A percentile compares a stretch with the other conserved stretches of the same genome.
Conservation (phyloP, 2,329 filamentous ascomycete genomes). For the Pleoardoris graminearum region DNA sequence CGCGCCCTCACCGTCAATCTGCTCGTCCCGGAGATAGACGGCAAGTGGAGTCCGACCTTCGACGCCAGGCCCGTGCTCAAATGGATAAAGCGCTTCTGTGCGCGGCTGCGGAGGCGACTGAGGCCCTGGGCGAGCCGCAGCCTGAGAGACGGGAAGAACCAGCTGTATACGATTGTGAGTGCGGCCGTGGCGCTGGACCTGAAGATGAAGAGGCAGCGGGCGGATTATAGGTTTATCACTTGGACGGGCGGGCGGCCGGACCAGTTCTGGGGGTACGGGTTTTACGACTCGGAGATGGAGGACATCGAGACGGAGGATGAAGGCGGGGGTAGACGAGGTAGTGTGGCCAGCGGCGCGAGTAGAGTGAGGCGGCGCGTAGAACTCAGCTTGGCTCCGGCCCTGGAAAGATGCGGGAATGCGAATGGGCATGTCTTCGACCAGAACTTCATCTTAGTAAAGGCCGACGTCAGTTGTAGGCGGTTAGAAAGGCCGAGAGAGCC, state of each 20-base stretch:
- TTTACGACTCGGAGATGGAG: conserved; percentile 45
- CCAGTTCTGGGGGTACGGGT: conserved; percentile 41
- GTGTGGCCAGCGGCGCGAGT: neutral
- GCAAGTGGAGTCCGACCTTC: conserved; percentile 42
- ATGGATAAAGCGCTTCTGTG: conserved; percentile 37
- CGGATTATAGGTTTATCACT: conserved; percentile 44
- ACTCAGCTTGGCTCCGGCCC: conserved; percentile 41
- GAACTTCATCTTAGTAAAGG: conserved; percentile 43
- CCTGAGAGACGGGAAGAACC: conserved; percentile 36
- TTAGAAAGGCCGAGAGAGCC: conserved; percentile 29
- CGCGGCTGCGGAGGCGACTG: conserved; percentile 33
- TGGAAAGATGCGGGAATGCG: conserved; percentile 45
- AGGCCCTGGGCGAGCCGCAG: conserved; percentile 38
- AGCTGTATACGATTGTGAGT: conserved; percentile 39
- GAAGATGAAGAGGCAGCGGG: conserved; percentile 43
- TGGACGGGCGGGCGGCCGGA: conserved; percentile 39
- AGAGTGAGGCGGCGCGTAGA: conserved; percentile 25
- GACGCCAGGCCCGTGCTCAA: conserved; percentile 41
- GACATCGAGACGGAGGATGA: conserved; percentile 39
- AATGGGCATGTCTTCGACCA: conserved; percentile 45
- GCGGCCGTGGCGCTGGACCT: conserved; percentile 43
- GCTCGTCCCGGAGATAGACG: conserved; percentile 43
- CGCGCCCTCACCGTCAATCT: conserved; percentile 42
- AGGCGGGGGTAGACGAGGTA: conserved; percentile 22
- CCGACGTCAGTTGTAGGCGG: conserved; percentile 43